Base-by-base conservation (phyloP, 805 yeast species). In the Hagleromyces aurorensis region DNA sequence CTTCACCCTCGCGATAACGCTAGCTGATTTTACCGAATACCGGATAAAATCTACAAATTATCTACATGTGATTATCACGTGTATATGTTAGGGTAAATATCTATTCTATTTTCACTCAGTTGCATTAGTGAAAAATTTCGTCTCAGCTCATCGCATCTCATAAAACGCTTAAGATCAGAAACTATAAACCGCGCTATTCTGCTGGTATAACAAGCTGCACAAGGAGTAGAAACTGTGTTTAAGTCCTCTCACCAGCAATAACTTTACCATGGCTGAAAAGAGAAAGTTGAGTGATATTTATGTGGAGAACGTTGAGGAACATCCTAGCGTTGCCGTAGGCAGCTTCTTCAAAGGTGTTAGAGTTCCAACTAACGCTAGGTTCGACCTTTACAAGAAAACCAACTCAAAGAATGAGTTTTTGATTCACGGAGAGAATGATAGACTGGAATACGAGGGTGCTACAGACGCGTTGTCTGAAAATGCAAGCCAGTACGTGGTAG, bases 271-370 rank as follows among this genome's bases (percentile, higher is more conserved):
- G 50, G 18, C 37, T 18, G 24, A 25, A 10, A 45, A 45, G 27
- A 38, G 48, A 14, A 18, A 30, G 7, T 19, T 34, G 23, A 35
- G 38, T 5, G 43, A 43, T n/a, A 40, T 53, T 8, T 36, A 41
- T 12, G 38, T 53, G n/a, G 57, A 57, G 17, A 62, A 59, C 23
- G 55, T 63, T 33, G 56, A 61, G 11, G 71, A 67, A 11, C 65
- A 65, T 15, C 69, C 75, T 10, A 49, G 65, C 3, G 59, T 71
- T 4, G 74, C 70, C 3, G 69, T 79, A 7, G 81, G 85, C 3
- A 69, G 81, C n/a, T 79, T 82, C 48, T 78, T 86, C 62, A 81
- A 81, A 47, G 95, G 95, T 4, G 64, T 81, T 30, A 59, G 66
- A 14, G 69, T 78, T 3, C 78, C 89, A 20, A 54, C 58, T 6